These are phyloP conservation scores for Bryoerythrophyllum caledonicum DNA, from an alignment of 225 moss, liverwort and hornwort genomes.

Conservation along the genomic window DNA sequence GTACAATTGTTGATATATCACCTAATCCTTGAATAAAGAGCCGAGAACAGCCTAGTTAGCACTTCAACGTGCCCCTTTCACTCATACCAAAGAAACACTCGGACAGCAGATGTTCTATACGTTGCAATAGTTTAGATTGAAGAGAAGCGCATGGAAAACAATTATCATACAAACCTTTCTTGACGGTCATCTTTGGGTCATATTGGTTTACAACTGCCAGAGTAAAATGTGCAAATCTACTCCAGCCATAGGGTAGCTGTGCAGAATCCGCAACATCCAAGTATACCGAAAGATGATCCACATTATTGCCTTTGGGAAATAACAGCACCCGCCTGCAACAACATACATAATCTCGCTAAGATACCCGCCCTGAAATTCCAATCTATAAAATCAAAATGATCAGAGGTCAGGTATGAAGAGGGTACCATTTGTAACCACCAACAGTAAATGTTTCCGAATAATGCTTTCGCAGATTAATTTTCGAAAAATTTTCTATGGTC, in stretches of 20 bases:
- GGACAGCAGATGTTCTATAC: neutral
- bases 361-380: neutral
- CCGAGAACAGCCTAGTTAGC: neutral
- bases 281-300: slow-evolving; percentile 98
- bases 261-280: slow-evolving; percentile 99
- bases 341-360: slow-evolving; percentile 29
- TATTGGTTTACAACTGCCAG: slow-evolving; percentile 96
- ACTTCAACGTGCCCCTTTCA: neutral
- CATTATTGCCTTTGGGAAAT: slow-evolving; percentile 99
- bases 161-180: slow-evolving; percentile 77
- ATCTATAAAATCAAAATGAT: neutral
- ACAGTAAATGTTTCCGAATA: slow-evolving; percentile 97
- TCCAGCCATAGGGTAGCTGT: slow-evolving; percentile 95
- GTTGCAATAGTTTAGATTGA: neutral
- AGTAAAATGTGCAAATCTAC: slow-evolving; percentile 99
- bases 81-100: neutral
- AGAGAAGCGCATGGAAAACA: neutral
- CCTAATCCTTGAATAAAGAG: neutral
- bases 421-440: slow-evolving; percentile 99
- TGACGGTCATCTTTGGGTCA: slow-evolving; percentile 89
- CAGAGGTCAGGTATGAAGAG: slow-evolving; percentile 13
- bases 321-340: slow-evolving; percentile 93
- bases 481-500: slow-evolving; percentile 98
- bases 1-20: neutral
- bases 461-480: slow-evolving; percentile 95